Percentiles rank a stretch among this genome's conserved stretches.
phyloP scores from a whole-genome alignment of 306 rosid genomes.

The Cyamopsis tetragonoloba region DNA sequence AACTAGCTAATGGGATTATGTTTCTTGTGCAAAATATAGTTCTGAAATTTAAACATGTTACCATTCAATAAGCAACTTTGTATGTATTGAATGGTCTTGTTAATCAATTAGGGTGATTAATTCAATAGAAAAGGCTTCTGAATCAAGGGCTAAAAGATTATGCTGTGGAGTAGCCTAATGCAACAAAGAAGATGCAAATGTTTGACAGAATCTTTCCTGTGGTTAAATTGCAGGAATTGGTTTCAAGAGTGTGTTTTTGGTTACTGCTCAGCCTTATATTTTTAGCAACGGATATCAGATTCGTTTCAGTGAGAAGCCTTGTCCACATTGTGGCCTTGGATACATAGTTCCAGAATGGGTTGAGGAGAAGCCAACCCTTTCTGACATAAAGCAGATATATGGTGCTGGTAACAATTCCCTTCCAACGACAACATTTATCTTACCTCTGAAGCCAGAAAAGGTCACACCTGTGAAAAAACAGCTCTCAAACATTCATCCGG shows the following conservation, averaged over 20 bases:
- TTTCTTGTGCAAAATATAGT: not conserved
- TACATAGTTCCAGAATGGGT: slow-evolving; percentile 92
- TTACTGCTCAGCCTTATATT: slow-evolving; percentile 60
- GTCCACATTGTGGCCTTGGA: slow-evolving; percentile 64
- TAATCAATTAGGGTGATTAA: not conserved
- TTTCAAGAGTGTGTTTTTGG: slow-evolving; percentile 82
- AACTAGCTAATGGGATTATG: not conserved
- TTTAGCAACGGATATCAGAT: slow-evolving; percentile 83
- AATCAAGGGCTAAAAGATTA: not conserved
- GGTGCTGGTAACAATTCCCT: slow-evolving; percentile 32
- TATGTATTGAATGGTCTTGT: not conserved
- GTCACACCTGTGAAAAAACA: slow-evolving; percentile 57
- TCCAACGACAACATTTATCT: slow-evolving; percentile 57
- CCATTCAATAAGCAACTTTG: not conserved
- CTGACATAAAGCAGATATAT: slow-evolving; percentile 43
- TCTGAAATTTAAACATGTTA: not conserved
- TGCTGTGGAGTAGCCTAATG: not conserved
- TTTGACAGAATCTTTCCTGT: slow-evolving; percentile 9
- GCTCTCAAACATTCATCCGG: slow-evolving; percentile 67
- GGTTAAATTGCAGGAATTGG: slow-evolving; percentile 67
- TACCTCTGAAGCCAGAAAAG: slow-evolving; percentile 70
- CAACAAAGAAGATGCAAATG: not conserved
- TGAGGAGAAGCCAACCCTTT: slow-evolving; percentile 49
- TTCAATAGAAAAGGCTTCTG: not conserved
- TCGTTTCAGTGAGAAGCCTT: slow-evolving; percentile 63